Base-by-base conservation (phyloP, 2,329 filamentous ascomycete species). In the Fusarium agapanthi region DNA sequence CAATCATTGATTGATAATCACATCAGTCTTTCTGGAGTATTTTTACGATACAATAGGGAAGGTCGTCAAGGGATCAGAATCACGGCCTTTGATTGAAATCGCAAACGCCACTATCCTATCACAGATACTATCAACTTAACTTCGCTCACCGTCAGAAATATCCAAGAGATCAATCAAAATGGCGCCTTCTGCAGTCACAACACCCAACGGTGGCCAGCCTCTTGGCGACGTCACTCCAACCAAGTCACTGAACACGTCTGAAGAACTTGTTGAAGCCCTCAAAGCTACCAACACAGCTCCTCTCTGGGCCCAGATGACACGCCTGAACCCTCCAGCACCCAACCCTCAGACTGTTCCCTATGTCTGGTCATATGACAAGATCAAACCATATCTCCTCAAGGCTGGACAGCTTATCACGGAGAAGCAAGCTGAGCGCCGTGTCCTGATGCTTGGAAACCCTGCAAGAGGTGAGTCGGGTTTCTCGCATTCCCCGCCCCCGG, bases 261-360 rank as follows among this genome's bases (percentile, higher is more conserved):
- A 28, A 1, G 60, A 65, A 2, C 32, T 67, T 3, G 58, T 72
- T 0, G 13, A 26, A 1, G 72, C 72, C 2, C 54, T 74, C 1
- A 26, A 18, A 14, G 32, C 14, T 7, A 54, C 54, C 7, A 40
- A 75, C 20, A 71, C 72, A 7, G 64, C 69, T 22, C 86, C 86
- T 1, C 77, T 88, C 3, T 88, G 86, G 86, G 79, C 80, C 3
- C 82, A 86, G 60, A 87, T 88, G 85, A 75, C 75, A 28, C 76
- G 76, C 11, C 79, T 87, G 47, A 86, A 86, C 45, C 85, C 86
- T 9, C 82, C 84, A 0, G 75, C 77, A 0, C 86, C 86, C 0
- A 84, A 85, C 35, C 86, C 86, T 0, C 80, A 72, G 10, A 77
- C 79, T 0, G 61, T 81, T 7, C 84, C 86, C 9, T 64, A 81